These are phyloP conservation scores for Magnusiomyces magnusii DNA, from an alignment of 1,139 yeast species.

Conservation along the genomic window DNA sequence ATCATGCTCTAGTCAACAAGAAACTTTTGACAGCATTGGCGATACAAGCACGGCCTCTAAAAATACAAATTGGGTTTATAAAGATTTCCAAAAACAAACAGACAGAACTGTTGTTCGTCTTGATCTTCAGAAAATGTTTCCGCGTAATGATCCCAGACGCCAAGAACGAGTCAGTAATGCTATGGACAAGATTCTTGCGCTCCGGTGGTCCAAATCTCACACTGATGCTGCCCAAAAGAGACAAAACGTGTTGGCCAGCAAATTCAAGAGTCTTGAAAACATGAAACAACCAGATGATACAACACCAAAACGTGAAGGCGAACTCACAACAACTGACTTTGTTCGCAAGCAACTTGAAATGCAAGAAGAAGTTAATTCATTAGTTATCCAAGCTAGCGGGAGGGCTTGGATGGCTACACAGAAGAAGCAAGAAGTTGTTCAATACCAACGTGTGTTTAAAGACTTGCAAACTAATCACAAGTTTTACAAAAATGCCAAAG, in stretches of 20 bases:
- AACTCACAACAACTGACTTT: background rate
- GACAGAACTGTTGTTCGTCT: background rate
- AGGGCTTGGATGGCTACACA: background rate
- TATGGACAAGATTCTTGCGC: background rate
- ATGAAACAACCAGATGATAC: background rate
- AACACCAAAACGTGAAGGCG: background rate
- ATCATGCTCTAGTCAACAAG: background rate
- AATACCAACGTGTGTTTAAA: background rate
- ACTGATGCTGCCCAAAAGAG: background rate
- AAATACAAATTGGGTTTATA: background rate
- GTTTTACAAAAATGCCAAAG: background rate
- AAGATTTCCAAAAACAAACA: background rate
- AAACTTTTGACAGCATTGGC: background rate
- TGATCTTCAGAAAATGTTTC: background rate
- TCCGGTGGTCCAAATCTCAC: background rate
- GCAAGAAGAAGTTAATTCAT: background rate
- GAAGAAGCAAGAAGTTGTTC: background rate
- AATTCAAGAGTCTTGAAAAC: background rate
- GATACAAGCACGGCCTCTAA: background rate
- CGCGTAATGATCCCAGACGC: background rate
- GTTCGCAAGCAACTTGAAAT: background rate
- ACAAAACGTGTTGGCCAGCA: background rate
- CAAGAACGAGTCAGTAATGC: background rate
- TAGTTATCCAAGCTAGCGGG: background rate
- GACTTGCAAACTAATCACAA: background rate